phyloP scores from a whole-genome alignment of 1,284 basidiomycete genomes.

The Athelia sp. region DNA sequence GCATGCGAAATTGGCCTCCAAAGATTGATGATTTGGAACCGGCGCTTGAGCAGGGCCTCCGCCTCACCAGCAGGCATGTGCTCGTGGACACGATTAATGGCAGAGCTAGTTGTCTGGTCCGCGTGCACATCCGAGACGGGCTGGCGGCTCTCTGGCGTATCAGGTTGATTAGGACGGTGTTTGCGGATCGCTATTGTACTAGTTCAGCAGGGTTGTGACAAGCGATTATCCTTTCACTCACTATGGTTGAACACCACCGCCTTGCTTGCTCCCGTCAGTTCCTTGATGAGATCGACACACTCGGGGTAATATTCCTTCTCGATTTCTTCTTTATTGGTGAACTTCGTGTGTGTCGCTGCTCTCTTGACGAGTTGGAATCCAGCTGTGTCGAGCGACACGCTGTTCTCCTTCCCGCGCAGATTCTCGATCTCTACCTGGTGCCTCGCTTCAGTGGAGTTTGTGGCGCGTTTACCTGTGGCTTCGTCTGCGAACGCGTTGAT shows the following conservation, averaged over 20 bases:
- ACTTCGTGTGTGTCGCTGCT: slow-evolving; percentile 37
- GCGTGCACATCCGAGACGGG: slow-evolving; percentile 36
- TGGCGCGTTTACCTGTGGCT: no score
- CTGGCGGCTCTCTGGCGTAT: slow-evolving; percentile 31
- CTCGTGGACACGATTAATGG: slow-evolving; percentile 31
- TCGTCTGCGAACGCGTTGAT: no score
- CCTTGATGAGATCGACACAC: slow-evolving; percentile 52
- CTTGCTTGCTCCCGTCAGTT: slow-evolving; percentile 52
- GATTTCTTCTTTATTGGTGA: slow-evolving; percentile 43
- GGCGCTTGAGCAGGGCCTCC: slow-evolving; percentile 27
- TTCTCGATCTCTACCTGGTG: slow-evolving; percentile 23
- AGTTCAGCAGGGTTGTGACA: background rate
- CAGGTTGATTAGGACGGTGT: slow-evolving; percentile 28
- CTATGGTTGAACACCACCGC: slow-evolving; percentile 64
- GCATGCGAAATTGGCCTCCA: slow-evolving; percentile 60
- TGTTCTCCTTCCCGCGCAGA: slow-evolving; percentile 37
- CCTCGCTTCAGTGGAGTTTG: no score
- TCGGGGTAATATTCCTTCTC: slow-evolving; percentile 55
- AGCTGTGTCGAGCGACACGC: slow-evolving; percentile 38
- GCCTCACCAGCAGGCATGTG: slow-evolving; percentile 33
- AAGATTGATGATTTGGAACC: slow-evolving; percentile 67
- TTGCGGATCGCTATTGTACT: slow-evolving; percentile 33
- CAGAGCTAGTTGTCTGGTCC: slow-evolving; percentile 35
- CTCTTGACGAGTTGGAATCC: slow-evolving; percentile 47
- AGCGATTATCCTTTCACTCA: slow-evolving; percentile 31